Evolutionary conservation across 371 early-diverging fungal species (phyloP).

Genomic region (Rhizopus stolonifer): DNA sequence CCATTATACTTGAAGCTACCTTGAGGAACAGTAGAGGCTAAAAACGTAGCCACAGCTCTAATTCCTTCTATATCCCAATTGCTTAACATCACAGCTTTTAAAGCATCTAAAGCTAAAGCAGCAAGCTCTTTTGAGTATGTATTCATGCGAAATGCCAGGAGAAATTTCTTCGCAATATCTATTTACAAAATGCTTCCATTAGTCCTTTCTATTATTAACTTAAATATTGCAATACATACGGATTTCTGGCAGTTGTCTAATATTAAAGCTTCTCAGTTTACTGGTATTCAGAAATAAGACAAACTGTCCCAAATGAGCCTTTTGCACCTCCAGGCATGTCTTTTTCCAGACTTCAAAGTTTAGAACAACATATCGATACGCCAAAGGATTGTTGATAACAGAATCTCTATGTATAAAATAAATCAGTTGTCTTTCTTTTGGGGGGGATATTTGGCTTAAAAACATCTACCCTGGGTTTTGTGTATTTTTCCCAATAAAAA

Average conservation of each 20-base stretch:
- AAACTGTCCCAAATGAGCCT: constrained; percentile 64
- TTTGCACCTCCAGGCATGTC: constrained; percentile 58
- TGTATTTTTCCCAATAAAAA: constrained; percentile 64
- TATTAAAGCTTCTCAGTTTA: constrained; percentile 56
- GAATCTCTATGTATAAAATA: constrained; percentile 48
- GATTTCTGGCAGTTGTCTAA: constrained; percentile 60
- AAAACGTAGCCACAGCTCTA: constrained; percentile 63
- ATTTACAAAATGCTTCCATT: neutral
- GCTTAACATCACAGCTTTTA: constrained; percentile 58
- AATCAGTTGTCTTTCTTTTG: neutral
- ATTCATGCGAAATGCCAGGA: constrained; percentile 61
- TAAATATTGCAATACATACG: constrained; percentile 52
- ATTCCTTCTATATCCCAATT: constrained; percentile 69
- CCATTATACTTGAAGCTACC: constrained; percentile 28
- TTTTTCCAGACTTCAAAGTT: constrained; percentile 76
- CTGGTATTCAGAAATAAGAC: constrained; percentile 64
- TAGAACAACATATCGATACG: constrained; percentile 63
- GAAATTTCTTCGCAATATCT: constrained; percentile 66
- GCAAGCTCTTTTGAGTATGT: constrained; percentile 56
- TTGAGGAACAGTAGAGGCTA: constrained; percentile 69
- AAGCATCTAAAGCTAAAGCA: constrained; percentile 51
- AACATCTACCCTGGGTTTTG: constrained; percentile 53
- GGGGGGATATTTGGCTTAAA: neutral
- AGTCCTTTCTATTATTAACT: neutral
- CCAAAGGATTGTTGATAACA: constrained; percentile 64